These are phyloP conservation scores for Erythrobasidium hasegawianum DNA, from an alignment of 1,284 basidiomycete genomes.

Conservation along the genomic window DNA sequence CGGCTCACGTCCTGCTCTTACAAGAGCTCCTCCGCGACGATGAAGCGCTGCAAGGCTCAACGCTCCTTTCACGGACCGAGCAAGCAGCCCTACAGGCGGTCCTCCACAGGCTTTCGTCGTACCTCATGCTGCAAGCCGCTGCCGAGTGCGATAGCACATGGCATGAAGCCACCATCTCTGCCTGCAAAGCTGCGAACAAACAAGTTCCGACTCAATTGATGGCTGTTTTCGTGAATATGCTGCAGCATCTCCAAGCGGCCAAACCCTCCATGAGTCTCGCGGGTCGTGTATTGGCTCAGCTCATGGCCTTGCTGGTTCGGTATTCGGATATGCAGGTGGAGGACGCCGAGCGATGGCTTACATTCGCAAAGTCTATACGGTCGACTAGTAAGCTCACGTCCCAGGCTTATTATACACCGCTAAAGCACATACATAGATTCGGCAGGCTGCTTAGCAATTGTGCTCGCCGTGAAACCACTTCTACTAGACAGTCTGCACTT, in stretches of 20 bases:
- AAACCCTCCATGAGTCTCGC: no score
- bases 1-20: slow-evolving; percentile 48
- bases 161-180: slow-evolving; percentile 54
- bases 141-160: slow-evolving; percentile 54
- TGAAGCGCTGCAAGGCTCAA: slow-evolving; percentile 54
- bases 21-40: slow-evolving; percentile 52
- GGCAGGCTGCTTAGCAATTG: slow-evolving; percentile 62
- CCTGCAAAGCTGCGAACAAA: slow-evolving; percentile 44
- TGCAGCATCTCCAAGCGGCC: no score
- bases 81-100: slow-evolving; percentile 56
- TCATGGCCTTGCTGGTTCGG: slow-evolving; percentile 54
- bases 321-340: slow-evolving; percentile 57
- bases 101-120: slow-evolving; percentile 63
- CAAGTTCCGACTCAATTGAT: slow-evolving; percentile 9
- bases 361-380: slow-evolving; percentile 55
- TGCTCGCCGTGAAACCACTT: slow-evolving; percentile 60
- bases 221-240: no score
- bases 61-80: slow-evolving; percentile 49
- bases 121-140: slow-evolving; percentile 59
- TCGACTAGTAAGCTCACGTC: neutral
- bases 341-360: slow-evolving; percentile 74
- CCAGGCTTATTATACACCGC: neutral
- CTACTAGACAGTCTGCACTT: slow-evolving; percentile 68
- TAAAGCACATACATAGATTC: slow-evolving; percentile 56
- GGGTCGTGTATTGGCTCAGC: no score